Evolutionary conservation across 495 filamentous ascomycete genomes (phyloP).

Genomic region (Stereocaulon alpinum): DNA sequence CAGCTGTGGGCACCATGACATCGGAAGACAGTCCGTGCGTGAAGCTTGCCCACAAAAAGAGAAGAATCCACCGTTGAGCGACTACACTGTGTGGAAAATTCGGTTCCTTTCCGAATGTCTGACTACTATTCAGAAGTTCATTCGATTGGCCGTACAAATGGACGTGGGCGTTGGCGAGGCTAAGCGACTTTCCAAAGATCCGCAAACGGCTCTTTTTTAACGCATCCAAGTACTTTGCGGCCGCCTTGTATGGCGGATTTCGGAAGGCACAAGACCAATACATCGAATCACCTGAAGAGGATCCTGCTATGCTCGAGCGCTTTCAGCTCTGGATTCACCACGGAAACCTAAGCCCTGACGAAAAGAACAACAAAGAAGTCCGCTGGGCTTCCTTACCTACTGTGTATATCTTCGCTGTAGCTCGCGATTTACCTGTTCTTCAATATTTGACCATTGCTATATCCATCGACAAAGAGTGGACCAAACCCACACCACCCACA

Average conservation of each 20-base stretch:
- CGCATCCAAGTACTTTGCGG: conserved; percentile 16
- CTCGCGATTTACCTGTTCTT: background rate
- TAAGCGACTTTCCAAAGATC: background rate
- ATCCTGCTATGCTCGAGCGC: background rate
- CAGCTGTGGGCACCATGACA: too few species aligned
- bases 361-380: background rate
- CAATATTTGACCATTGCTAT: too few species aligned
- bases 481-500: too few species aligned
- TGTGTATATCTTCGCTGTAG: background rate
- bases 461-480: too few species aligned
- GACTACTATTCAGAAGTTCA: background rate
- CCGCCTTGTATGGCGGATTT: conserved; percentile 17
- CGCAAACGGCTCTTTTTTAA: conserved; percentile 16
- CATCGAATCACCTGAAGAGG: conserved; percentile 15
- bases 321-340: conserved; percentile 8
- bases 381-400: background rate
- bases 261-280: conserved; percentile 15
- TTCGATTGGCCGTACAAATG: background rate
- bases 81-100: too few species aligned
- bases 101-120: too few species aligned
- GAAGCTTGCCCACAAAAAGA: too few species aligned
- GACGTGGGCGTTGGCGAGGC: background rate
- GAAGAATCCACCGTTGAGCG: too few species aligned
- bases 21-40: too few species aligned
- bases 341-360: background rate